phyloP scores from a whole-genome alignment of 1,284 basidiomycete genomes.

The Exobasidium cylindrosporum region DNA sequence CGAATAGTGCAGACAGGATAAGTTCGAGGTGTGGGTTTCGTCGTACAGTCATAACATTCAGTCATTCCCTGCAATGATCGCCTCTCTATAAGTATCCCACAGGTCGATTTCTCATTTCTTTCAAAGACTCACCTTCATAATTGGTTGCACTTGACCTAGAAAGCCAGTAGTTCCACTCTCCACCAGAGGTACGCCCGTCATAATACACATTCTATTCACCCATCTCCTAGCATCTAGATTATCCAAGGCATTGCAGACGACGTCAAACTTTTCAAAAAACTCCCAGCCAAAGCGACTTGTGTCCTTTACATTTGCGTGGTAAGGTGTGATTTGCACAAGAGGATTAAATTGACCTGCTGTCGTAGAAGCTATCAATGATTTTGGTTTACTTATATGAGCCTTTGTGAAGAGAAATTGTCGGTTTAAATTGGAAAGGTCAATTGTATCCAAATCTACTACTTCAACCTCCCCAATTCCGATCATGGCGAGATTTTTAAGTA shows the following conservation, averaged over 20 bases:
- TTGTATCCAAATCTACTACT: slow-evolving; percentile 90
- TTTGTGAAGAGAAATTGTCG: slow-evolving; percentile 96
- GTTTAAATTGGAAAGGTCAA: slow-evolving; percentile 96
- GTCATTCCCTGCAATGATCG: slow-evolving; percentile 25
- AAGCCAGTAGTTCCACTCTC: slow-evolving; percentile 97
- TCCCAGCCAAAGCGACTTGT: slow-evolving; percentile 71
- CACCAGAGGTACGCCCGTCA: slow-evolving; percentile 81
- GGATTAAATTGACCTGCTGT: slow-evolving; percentile 91
- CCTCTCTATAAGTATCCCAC: background rate
- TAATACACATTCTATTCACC: slow-evolving; percentile 93
- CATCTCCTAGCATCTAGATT: slow-evolving; percentile 62
- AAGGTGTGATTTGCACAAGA: slow-evolving; percentile 77
- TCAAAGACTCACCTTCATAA: slow-evolving; percentile 58
- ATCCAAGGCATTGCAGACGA: slow-evolving; percentile 93
- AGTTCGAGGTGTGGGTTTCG: slow-evolving; percentile 82
- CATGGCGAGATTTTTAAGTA: slow-evolving; percentile 91
- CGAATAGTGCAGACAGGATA: slow-evolving; percentile 98
- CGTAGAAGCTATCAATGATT: slow-evolving; percentile 85
- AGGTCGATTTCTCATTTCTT: background rate
- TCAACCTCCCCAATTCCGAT: slow-evolving; percentile 91
- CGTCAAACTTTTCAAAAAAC: slow-evolving; percentile 86
- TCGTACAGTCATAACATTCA: slow-evolving; percentile 51
- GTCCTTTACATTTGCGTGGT: slow-evolving; percentile 95
- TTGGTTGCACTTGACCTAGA: slow-evolving; percentile 67
- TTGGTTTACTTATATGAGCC: slow-evolving; percentile 94